Percentiles rank a stretch among this genome's conserved stretches.
Evolutionary conservation across 1,139 yeast genomes (phyloP).

Genomic region (Magnusiomyces fungicola): DNA sequence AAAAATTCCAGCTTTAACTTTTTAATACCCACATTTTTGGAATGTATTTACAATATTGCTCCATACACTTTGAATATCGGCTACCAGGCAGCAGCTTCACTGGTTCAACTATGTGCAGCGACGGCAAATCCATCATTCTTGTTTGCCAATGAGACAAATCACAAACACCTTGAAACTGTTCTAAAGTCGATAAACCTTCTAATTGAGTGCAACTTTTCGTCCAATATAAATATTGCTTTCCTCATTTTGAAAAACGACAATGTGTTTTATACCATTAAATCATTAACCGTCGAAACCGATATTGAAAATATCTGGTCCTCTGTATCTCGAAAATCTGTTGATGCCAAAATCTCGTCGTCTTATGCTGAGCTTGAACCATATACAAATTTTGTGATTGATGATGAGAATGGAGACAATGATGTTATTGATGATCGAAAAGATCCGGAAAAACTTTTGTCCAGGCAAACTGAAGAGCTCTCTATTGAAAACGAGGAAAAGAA

Average conservation of each 20-base stretch:
- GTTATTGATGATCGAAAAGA: not conserved
- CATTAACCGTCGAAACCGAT: conserved; percentile 19
- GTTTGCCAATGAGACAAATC: conserved; percentile 40
- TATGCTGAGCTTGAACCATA: not conserved
- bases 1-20: conserved; percentile 14
- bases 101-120: conserved; percentile 47
- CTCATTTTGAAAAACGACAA: conserved; percentile 27
- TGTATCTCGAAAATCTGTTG: conserved; percentile 7
- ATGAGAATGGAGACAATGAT: conserved; percentile 29
- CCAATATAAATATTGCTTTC: conserved; percentile 29
- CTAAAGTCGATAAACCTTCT: conserved; percentile 25
- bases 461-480: conserved; percentile 28
- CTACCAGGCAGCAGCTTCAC: conserved; percentile 49
- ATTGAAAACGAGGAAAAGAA: conserved; percentile 12
- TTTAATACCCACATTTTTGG: conserved; percentile 28
- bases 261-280: conserved; percentile 17
- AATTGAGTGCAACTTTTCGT: conserved; percentile 26
- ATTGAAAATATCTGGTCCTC: conserved; percentile 16
- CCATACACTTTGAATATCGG: conserved; percentile 36
- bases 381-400: conserved; percentile 15
- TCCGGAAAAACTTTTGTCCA: not conserved
- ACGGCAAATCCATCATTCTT: conserved; percentile 41
- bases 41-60: conserved; percentile 30
- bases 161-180: conserved; percentile 43
- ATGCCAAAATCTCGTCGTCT: not conserved